Conservation (phyloP, 345 rosid genomes). For the Salix koriyanagi region DNA sequence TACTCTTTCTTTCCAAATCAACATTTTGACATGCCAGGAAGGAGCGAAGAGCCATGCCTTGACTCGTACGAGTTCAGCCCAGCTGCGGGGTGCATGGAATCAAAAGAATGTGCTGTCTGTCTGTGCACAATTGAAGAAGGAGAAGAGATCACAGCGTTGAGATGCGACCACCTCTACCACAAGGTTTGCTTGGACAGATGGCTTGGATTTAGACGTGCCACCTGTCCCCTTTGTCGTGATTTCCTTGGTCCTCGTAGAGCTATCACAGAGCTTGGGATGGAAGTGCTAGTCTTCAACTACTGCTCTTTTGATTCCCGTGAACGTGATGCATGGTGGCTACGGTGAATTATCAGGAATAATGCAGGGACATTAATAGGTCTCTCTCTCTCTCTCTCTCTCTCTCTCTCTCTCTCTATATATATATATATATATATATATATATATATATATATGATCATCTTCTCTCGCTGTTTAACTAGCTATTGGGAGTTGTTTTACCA, state of each 20-base stretch:
- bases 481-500: too few relatives aligned
- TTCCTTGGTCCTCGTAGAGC: too few relatives aligned
- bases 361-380: too few relatives aligned
- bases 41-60: neutral
- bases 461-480: too few relatives aligned
- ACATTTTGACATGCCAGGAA: neutral
- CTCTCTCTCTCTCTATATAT: too few relatives aligned
- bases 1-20: neutral
- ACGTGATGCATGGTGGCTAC: slow-evolving; percentile 18
- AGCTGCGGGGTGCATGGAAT: neutral
- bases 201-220: neutral
- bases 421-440: too few relatives aligned
- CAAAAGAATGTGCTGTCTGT: slow-evolving; percentile 12
- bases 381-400: too few relatives aligned
- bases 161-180: slow-evolving; percentile 25
- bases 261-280: too few relatives aligned
- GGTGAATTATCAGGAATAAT: neutral
- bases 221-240: slow-evolving; percentile 21
- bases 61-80: neutral
- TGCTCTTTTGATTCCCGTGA: neutral
- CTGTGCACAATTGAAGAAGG: slow-evolving; percentile 6
- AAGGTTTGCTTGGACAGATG: slow-evolving; percentile 18
- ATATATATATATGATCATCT: too few relatives aligned
- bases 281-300: too few relatives aligned
- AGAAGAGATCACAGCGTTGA: slow-evolving; percentile 18